Evolutionary conservation across 306 rosid genomes (phyloP).

Genomic region (Inga leiocalycina): DNA sequence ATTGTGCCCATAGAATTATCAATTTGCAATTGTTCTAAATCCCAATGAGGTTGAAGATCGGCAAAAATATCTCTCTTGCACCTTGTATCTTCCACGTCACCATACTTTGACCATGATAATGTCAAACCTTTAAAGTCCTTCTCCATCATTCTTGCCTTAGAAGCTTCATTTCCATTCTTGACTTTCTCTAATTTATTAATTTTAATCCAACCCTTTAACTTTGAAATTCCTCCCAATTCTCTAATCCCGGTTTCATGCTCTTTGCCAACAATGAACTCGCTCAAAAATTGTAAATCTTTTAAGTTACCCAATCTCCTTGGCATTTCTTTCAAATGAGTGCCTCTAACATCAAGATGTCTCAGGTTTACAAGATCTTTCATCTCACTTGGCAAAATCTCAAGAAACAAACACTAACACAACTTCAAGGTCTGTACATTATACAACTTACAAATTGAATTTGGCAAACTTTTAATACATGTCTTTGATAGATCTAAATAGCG

Average conservation of each 20-base stretch:
- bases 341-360: background rate
- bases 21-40: background rate
- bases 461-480: background rate
- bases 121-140: background rate
- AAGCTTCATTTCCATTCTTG: background rate
- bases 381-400: background rate
- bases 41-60: constrained; percentile 1
- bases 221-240: constrained; percentile 6
- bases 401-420: rapidly evolving
- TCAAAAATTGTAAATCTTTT: background rate
- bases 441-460: background rate
- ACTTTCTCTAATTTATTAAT: background rate
- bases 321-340: background rate
- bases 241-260: background rate
- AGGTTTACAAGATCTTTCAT: constrained; percentile 24
- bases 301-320: constrained; percentile 2
- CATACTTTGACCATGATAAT: background rate
- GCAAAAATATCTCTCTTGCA: constrained; percentile 1
- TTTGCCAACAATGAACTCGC: background rate
- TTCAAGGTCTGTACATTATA: constrained; percentile 29
- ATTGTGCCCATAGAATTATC: background rate
- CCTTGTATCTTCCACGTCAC: too few relatives aligned
- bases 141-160: background rate
- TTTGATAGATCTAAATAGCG: background rate
- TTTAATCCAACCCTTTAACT: background rate